Evolutionary conservation across 2,329 filamentous ascomycete species (phyloP), one percentile per base, ranked within the genome.

Genomic region (Paracamarosporium sp.): DNA sequence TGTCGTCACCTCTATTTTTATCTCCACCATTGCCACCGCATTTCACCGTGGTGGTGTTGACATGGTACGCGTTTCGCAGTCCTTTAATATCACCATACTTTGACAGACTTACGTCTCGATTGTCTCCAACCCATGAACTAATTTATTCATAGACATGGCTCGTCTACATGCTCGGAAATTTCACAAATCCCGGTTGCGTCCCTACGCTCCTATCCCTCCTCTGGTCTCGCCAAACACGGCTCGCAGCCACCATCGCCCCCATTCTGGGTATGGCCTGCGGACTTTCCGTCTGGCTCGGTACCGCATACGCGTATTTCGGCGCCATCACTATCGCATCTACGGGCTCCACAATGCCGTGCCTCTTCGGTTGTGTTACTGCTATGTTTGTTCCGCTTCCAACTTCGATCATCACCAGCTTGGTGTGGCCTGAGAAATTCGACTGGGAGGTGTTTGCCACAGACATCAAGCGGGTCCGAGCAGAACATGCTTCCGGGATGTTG

Each of bases 131-230:
- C n/a, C n/a, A n/a, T n/a, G n/a, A n/a, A 11, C 28, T 30, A 30
- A 33, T 33, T 33, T 13, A 9, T 12, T 33, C n/a, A 33, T n/a
- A 40, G 36, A 40, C 36, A 1, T 86, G 83, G 83, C 83, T 81
- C 0, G 59, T 84, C 1, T 84, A 85, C 59, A 82, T 85, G 81
- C 77, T 85, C 0, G 77, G 82, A 3, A 81, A 84, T 0, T 62
- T 85, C 9, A 84, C 82, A 0, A 84, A 82, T 36, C 82, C 83
- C 0, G 83, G 82, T 0, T 83, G 85, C 51, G 81, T 85, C 61
- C 83, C 83, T 0, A 84, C 82, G 6, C 76, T 79, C 0, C 83
- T 85, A 51, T 82, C 83, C 0, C 80, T 85, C 20, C 72, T 85
- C 1, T 85, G 83, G 82, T 76, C 75, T 31, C 76, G 76, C 11